Evolutionary conservation across 202 grass and related monocot species (phyloP).

Genomic region (Saccharum hybrid): DNA sequence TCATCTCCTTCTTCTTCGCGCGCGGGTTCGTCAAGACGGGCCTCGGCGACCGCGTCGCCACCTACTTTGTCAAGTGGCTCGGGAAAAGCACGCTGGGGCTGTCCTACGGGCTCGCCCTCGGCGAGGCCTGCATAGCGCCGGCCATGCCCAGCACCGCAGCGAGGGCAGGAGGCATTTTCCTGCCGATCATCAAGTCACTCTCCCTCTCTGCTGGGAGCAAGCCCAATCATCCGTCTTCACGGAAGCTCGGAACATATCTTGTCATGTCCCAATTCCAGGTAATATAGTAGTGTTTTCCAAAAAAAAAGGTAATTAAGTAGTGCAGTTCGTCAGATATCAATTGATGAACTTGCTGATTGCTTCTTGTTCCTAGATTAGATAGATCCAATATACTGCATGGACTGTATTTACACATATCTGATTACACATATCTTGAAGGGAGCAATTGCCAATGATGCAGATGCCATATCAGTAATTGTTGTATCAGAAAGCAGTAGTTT

Average conservation of each 20-base stretch:
- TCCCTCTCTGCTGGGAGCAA: constrained; percentile 72
- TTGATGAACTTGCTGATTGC: too few species aligned
- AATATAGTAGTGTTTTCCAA: background rate
- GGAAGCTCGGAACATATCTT: constrained; percentile 79
- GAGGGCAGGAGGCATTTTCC: constrained; percentile 84
- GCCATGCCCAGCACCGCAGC: constrained; percentile 93
- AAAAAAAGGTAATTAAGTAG: too few species aligned
- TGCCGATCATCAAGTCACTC: constrained; percentile 82
- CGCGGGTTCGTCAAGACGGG: constrained; percentile 89
- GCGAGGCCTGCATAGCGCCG: constrained; percentile 81
- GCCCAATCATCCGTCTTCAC: constrained; percentile 66
- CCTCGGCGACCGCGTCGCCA: constrained; percentile 85
- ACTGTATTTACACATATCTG: too few species aligned
- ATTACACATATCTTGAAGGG: too few species aligned
- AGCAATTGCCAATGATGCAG: too few species aligned
- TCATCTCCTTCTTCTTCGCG: constrained; percentile 98
- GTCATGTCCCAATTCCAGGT: constrained; percentile 88
- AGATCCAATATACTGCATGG: too few species aligned
- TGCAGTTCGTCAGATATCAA: too few species aligned
- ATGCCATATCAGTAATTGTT: too few species aligned
- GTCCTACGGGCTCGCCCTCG: constrained; percentile 80
- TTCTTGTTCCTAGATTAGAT: too few species aligned
- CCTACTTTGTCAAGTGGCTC: constrained; percentile 85
- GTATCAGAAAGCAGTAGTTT: too few species aligned
- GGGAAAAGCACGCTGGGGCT: constrained; percentile 79